phyloP scores from a whole-genome alignment of 352 stramenopile genomes.

The Globisporangium iwayamae region DNA sequence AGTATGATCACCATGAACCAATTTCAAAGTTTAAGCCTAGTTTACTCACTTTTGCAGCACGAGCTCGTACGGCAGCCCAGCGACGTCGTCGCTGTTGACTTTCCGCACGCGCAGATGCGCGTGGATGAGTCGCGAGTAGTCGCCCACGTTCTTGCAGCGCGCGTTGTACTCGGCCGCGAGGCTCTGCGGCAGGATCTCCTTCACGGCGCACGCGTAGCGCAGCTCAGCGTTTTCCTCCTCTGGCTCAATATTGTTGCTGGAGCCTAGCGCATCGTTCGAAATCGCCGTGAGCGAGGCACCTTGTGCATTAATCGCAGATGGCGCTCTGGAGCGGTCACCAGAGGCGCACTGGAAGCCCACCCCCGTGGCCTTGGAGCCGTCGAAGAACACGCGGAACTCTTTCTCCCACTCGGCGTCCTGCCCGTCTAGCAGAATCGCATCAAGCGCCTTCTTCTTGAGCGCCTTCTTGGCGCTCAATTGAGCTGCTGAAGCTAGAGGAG shows the following conservation, averaged over 20 bases:
- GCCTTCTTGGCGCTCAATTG: slow-evolving; percentile 18
- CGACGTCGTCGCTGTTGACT: slow-evolving; percentile 44
- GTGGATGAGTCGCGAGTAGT: slow-evolving; percentile 48
- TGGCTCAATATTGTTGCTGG: background rate
- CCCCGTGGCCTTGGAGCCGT: slow-evolving; percentile 42
- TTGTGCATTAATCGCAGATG: background rate
- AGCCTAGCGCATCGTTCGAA: background rate
- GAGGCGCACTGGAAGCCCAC: slow-evolving; percentile 35
- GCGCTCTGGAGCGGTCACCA: background rate
- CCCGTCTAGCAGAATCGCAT: slow-evolving; percentile 14
- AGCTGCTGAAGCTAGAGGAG: background rate
- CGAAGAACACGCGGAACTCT: slow-evolving; percentile 59
- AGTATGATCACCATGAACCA: background rate
- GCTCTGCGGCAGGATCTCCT: slow-evolving; percentile 30
- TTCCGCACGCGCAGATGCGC: slow-evolving; percentile 36
- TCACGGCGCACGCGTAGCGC: slow-evolving; percentile 42
- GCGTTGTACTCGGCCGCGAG: slow-evolving; percentile 59
- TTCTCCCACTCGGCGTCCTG: slow-evolving; percentile 36
- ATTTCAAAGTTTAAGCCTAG: background rate
- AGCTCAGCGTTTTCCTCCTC: background rate
- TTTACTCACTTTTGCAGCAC: slow-evolving; percentile 38
- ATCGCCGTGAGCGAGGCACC: background rate
- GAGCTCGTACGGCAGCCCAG: slow-evolving; percentile 31
- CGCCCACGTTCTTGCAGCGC: slow-evolving; percentile 30
- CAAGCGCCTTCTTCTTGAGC: slow-evolving; percentile 13